Percentiles rank a stretch among this genome's conserved stretches.
Conservation (phyloP, 208 protist species). For the Leishmania mexicana region DNA sequence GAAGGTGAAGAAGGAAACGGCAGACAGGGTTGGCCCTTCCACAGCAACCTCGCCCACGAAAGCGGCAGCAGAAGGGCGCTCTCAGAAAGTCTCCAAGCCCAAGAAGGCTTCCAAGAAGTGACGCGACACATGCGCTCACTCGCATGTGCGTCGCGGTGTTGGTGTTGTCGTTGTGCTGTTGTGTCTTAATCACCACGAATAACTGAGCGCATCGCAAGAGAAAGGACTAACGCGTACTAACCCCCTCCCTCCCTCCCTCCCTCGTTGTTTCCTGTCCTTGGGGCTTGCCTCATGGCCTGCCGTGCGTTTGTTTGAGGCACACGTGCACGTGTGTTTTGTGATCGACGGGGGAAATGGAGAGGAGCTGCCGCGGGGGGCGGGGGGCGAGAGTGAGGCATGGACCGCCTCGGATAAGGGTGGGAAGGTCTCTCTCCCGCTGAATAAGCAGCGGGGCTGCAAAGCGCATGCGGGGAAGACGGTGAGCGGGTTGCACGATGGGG, state of each 20-base stretch:
- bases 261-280: background rate
- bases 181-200: background rate
- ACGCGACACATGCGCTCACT: background rate
- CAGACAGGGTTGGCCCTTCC: background rate
- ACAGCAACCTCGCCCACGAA: background rate
- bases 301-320: background rate
- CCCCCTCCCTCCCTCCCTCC: background rate
- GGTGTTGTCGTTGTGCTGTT: background rate
- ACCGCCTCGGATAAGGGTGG: background rate
- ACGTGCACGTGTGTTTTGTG: background rate
- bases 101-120: constrained; percentile 24
- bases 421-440: background rate
- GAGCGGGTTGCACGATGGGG: background rate
- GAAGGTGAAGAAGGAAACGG: constrained; percentile 17
- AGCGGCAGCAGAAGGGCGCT: background rate
- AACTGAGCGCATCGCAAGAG: background rate
- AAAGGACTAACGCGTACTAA: constrained; percentile 6
- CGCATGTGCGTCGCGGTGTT: background rate
- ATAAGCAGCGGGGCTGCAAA: background rate
- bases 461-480: background rate
- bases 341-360: background rate
- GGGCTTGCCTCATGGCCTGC: too few species aligned
- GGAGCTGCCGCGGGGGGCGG: background rate
- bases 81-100: constrained; percentile 18
- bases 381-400: background rate